A percentile compares a stretch with the other conserved stretches of the same genome.
These are phyloP conservation scores for Boletus vinaceobasis DNA, from an alignment of 768 basidiomycete genomes.

Conservation along the genomic window DNA sequence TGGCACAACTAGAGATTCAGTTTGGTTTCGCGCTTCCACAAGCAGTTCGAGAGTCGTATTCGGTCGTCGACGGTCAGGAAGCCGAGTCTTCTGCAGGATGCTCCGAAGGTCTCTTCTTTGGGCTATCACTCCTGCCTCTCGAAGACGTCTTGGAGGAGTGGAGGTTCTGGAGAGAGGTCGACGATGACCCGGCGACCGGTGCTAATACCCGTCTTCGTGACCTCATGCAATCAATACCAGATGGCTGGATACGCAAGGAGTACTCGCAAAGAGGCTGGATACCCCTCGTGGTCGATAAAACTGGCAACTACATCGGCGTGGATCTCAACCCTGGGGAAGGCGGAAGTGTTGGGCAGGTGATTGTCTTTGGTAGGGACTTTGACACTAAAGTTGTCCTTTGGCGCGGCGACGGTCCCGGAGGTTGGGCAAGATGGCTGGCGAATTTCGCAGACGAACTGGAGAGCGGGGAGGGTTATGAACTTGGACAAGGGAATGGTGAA, in stretches of 20 bases:
- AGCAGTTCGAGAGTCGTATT: slow-evolving; percentile 88
- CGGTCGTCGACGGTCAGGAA: slow-evolving; percentile 89
- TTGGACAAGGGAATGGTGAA: slow-evolving; percentile 54
- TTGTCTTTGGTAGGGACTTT: slow-evolving; percentile 98
- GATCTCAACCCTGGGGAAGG: slow-evolving; percentile 84
- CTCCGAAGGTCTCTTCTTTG: slow-evolving; percentile 90
- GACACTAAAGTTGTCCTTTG: slow-evolving; percentile 96
- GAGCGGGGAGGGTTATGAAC: slow-evolving; percentile 82
- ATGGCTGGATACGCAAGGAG: slow-evolving; percentile 80
- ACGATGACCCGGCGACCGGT: slow-evolving; percentile 82
- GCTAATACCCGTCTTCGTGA: slow-evolving; percentile 68
- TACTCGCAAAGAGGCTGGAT: slow-evolving; percentile 98
- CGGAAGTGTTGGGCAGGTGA: slow-evolving; percentile 86
- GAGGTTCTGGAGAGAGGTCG: slow-evolving; percentile 94
- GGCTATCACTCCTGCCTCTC: slow-evolving; percentile 86
- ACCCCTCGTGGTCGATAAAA: slow-evolving; percentile 89
- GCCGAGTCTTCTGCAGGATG: slow-evolving; percentile 84
- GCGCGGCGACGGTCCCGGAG: slow-evolving; percentile 83
- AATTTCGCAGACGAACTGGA: slow-evolving; percentile 91
- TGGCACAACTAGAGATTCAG: slow-evolving; percentile 78
- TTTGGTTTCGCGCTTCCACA: slow-evolving; percentile 82
- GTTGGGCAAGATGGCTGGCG: slow-evolving; percentile 95
- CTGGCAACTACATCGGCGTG: slow-evolving; percentile 94
- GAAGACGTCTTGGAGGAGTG: slow-evolving; percentile 95
- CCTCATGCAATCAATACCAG: slow-evolving; percentile 86